A percentile compares a stretch with the other conserved stretches of the same genome.
phyloP scores from a whole-genome alignment of 2,329 filamentous ascomycete genomes.

The Fusarium dimerum region DNA sequence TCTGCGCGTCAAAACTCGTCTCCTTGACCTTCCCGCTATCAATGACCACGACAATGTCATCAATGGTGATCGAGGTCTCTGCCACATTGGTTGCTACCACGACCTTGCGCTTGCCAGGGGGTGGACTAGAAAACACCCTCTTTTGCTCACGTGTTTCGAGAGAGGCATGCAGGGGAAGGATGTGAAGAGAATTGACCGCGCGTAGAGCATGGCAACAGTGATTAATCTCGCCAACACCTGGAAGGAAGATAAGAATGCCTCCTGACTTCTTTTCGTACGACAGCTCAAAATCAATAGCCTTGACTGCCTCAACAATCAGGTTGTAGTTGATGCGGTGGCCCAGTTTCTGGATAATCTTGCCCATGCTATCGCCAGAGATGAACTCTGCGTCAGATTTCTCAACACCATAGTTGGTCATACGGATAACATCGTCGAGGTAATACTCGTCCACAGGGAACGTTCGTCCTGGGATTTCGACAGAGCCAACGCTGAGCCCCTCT shows the following conservation, averaged over 20 bases:
- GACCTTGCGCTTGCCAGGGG: constrained; percentile 82
- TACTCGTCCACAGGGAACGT: constrained; percentile 90
- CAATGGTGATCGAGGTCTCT: constrained; percentile 97
- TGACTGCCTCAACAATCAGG: constrained; percentile 77
- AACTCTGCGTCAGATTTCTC: constrained; percentile 49
- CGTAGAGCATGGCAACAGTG: constrained; percentile 75
- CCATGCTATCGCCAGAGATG: constrained; percentile 58
- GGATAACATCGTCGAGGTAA: constrained; percentile 86
- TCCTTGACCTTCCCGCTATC: constrained; percentile 96
- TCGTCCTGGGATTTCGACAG: constrained; percentile 85
- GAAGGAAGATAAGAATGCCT: constrained; percentile 93
- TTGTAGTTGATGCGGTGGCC: constrained; percentile 91
- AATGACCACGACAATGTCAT: constrained; percentile 94
- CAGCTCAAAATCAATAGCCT: constrained; percentile 78
- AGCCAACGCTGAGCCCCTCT: constrained; percentile 66
- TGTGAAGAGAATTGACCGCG: constrained; percentile 64
- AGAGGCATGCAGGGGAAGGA: constrained; percentile 88
- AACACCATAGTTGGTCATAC: constrained; percentile 73
- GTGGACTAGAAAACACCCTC: constrained; percentile 77
- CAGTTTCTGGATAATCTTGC: constrained; percentile 69
- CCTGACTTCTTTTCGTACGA: constrained; percentile 64
- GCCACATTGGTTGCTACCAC: constrained; percentile 96
- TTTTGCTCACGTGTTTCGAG: constrained; percentile 87
- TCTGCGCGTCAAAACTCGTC: constrained; percentile 87
- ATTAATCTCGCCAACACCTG: constrained; percentile 89